Evolutionary conservation across 805 yeast genomes (phyloP), one percentile per base, ranked within the genome.

Genomic region (Jamesozyma lodderae): DNA sequence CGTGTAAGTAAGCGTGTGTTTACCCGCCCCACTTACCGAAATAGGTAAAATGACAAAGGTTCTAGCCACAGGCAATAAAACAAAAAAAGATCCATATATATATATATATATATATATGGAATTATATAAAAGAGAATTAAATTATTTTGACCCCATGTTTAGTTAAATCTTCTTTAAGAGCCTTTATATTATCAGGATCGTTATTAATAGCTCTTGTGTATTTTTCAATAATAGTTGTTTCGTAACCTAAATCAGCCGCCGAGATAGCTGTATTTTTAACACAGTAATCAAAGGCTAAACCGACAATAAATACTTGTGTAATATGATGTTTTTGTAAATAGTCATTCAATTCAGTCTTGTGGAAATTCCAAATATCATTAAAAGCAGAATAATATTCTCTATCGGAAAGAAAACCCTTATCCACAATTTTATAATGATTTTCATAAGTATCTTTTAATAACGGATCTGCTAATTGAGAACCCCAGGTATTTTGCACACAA

Each of bases 361-460:
- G 79, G 20, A 73, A 51, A 20, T 74, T 69, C 90, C 95, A 84
- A 21, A 75, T 69, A 59, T 88, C 97, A 37, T 70, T 66, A 56
- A 88, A 88, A 21, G 94, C 87, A 13, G 95, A 86, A 53, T 86
- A 88, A 56, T 80, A 86, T 55, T 88, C 97, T 16, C 92, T 60
- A 47, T 83, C 87, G 19, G 63, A 64, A 21, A 79, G 58, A 41
- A 68, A 70, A 0, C 96, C 97, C 60, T 90, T 88, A 41, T 69
- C 67, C 6, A 88, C 76, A 2, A 75, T 63, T 47, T 22, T 71
- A 21, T 41, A 37, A 20, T 40, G 64, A 3, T 68, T 57, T 20
- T 57, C 54, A 41, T 64, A 62, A 31, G 68, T 50, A 24, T 49
- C 48, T 11, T 41, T 44, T 38, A 75, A 59, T 36, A 60, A 47